Evolutionary conservation across 306 rosid species (phyloP).

Genomic region (Urtica urens): DNA sequence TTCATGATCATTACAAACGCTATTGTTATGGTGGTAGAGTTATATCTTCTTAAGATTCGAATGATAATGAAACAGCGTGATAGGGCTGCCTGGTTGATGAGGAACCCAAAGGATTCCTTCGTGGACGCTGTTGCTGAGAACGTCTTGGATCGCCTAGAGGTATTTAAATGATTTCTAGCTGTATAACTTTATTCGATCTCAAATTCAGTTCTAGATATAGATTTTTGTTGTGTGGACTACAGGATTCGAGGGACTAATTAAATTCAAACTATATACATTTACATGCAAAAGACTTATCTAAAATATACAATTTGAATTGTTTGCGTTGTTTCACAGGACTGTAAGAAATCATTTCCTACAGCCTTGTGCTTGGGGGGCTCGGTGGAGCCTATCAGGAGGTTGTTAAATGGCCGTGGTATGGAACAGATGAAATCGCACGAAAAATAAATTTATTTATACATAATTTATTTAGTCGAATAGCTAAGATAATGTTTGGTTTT

Average conservation of each 20-base stretch:
- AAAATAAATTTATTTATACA: too few relatives aligned
- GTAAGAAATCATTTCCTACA: constrained; percentile 69
- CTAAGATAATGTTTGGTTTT: too few relatives aligned
- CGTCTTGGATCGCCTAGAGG: constrained; percentile 78
- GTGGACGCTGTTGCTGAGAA: constrained; percentile 61
- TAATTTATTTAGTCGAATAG: too few relatives aligned
- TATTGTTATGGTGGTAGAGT: background rate
- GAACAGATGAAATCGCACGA: too few relatives aligned
- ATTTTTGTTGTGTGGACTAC: too few relatives aligned
- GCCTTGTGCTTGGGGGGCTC: constrained; percentile 91
- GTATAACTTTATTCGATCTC: too few relatives aligned
- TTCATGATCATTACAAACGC: too few relatives aligned
- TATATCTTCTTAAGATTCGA: background rate
- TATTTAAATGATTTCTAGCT: constrained; percentile 5
- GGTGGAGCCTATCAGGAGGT: constrained; percentile 47
- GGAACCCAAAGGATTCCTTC: constrained; percentile 53
- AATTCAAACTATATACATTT: background rate
- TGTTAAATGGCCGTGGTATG: constrained; percentile 46
- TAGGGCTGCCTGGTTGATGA: constrained; percentile 89
- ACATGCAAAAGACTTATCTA: background rate
- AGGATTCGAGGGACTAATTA: too few relatives aligned
- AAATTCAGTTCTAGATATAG: too few relatives aligned
- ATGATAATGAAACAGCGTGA: constrained; percentile 52
- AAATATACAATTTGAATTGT: too few relatives aligned
- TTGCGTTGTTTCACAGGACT: constrained; percentile 36